phyloP scores from a whole-genome alignment of 2,329 filamentous ascomycete species.

The Phoma sp. region DNA sequence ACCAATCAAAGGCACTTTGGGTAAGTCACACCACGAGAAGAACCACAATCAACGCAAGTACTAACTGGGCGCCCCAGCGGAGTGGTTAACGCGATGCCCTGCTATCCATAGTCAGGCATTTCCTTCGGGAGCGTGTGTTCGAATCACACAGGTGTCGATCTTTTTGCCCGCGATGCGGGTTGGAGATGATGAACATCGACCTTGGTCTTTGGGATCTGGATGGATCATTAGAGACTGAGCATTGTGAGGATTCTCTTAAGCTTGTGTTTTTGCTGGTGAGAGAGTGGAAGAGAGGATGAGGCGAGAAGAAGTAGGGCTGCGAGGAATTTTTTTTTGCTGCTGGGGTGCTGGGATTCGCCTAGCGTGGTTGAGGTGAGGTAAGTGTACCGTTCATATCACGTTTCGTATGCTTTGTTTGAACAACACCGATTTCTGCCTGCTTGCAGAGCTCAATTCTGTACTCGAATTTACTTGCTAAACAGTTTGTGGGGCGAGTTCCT shows the following conservation, averaged over 20 bases:
- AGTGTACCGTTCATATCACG: neutral
- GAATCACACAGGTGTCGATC: slow-evolving; percentile 37
- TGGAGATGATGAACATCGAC: neutral
- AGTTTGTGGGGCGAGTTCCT: too few species aligned
- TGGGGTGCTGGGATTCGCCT: neutral
- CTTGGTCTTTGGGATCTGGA: too few species aligned
- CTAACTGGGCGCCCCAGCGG: neutral
- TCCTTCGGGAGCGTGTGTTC: slow-evolving; percentile 39
- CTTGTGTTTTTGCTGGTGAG: neutral
- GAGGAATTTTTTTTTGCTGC: neutral
- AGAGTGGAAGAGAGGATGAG: neutral
- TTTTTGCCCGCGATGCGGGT: neutral
- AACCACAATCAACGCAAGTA: neutral
- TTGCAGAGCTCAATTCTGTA: too few species aligned
- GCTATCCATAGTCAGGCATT: slow-evolving; percentile 22
- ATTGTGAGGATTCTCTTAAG: neutral
- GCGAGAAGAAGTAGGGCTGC: too few species aligned
- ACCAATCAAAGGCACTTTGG: too few species aligned
- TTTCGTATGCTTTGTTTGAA: neutral
- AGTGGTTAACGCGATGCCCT: slow-evolving; percentile 24
- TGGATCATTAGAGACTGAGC: too few species aligned
- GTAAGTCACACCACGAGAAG: too few species aligned
- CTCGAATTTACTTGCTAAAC: too few species aligned
- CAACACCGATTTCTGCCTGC: too few species aligned
- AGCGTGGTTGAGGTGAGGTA: slow-evolving; percentile 1